phyloP scores from a whole-genome alignment of 2,329 filamentous ascomycete genomes.

The Pseudogymnoascus sp. region DNA sequence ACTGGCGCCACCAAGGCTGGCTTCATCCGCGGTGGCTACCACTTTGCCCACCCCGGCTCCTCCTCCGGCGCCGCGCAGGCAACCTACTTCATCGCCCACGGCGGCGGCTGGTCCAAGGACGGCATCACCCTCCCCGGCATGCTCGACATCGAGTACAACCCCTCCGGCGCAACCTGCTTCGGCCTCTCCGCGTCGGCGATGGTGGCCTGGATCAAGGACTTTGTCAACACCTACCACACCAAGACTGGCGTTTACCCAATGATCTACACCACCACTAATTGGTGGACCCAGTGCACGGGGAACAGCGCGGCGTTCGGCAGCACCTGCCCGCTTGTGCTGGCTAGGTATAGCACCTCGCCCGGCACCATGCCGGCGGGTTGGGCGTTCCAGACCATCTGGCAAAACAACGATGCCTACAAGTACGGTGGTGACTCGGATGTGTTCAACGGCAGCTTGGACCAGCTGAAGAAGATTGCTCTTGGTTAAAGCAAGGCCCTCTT shows the following conservation, averaged over 20 bases:
- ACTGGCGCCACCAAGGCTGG: constrained; percentile 40
- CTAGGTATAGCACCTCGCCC: constrained; percentile 33
- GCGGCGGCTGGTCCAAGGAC: constrained; percentile 46
- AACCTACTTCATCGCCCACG: constrained; percentile 42
- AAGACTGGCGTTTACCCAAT: constrained; percentile 41
- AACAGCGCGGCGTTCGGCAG: constrained; percentile 37
- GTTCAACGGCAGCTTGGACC: constrained; percentile 38
- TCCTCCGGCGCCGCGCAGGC: constrained; percentile 41
- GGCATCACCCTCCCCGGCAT: constrained; percentile 48
- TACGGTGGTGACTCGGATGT: constrained; percentile 46
- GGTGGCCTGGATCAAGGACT: constrained; percentile 45
- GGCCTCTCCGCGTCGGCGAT: constrained; percentile 38
- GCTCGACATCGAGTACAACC: constrained; percentile 44
- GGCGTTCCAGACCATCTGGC: constrained; percentile 47
- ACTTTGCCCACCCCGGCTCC: constrained; percentile 42
- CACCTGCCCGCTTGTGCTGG: constrained; percentile 41
- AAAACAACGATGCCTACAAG: constrained; percentile 39
- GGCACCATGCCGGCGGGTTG: constrained; percentile 43
- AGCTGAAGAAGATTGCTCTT: constrained; percentile 30
- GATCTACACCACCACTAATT: constrained; percentile 42
- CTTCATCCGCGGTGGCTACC: constrained; percentile 47
- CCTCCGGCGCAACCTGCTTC: constrained; percentile 34
- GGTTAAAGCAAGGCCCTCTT: neutral
- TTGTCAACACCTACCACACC: constrained; percentile 41
- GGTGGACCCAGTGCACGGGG: constrained; percentile 49